Conservation (phyloP, 805 yeast species). For the Yarrowia yakushimensis region DNA sequence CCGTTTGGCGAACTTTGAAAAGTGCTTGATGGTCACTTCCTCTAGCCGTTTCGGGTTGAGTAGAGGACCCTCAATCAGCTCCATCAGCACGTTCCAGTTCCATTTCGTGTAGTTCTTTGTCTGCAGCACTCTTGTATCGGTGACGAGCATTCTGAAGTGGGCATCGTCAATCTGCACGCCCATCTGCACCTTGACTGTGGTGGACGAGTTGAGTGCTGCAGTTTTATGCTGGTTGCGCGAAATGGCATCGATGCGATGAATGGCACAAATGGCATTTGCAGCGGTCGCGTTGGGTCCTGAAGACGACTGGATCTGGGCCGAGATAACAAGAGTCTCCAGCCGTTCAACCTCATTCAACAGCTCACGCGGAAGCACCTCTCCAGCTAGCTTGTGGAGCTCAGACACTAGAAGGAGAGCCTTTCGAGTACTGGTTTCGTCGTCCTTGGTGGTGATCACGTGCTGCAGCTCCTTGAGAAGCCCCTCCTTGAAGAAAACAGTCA, state of each 20-base stretch:
- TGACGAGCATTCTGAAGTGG: slow-evolving; percentile 61
- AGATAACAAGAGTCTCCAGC: slow-evolving; percentile 21
- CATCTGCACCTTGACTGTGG: slow-evolving; percentile 18
- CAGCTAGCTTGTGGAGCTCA: slow-evolving; percentile 55
- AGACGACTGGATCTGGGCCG: slow-evolving; percentile 12
- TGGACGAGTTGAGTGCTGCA: slow-evolving; percentile 20
- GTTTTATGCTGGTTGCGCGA: slow-evolving; percentile 32
- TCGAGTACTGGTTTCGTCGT: slow-evolving; percentile 46
- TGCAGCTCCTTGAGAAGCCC: slow-evolving; percentile 51
- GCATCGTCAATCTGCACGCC: slow-evolving; percentile 55
- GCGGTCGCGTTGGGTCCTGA: slow-evolving; percentile 3
- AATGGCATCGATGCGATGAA: slow-evolving; percentile 20
- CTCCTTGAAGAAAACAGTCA: slow-evolving; percentile 49
- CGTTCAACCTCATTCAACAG: slow-evolving; percentile 46
- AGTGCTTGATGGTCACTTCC: slow-evolving; percentile 58
- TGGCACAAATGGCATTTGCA: slow-evolving; percentile 15
- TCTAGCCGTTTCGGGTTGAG: slow-evolving; percentile 67
- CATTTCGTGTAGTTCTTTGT: slow-evolving; percentile 79
- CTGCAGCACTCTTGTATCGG: slow-evolving; percentile 65
- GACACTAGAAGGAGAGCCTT: slow-evolving; percentile 65
- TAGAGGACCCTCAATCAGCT: slow-evolving; percentile 81
- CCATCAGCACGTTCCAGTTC: slow-evolving; percentile 78
- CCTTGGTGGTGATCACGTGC: slow-evolving; percentile 42
- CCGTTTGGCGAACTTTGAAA: slow-evolving; percentile 79
- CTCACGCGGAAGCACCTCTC: slow-evolving; percentile 52